phyloP scores from a whole-genome alignment of 2,329 filamentous ascomycete genomes.

The Fusarium sp. region DNA sequence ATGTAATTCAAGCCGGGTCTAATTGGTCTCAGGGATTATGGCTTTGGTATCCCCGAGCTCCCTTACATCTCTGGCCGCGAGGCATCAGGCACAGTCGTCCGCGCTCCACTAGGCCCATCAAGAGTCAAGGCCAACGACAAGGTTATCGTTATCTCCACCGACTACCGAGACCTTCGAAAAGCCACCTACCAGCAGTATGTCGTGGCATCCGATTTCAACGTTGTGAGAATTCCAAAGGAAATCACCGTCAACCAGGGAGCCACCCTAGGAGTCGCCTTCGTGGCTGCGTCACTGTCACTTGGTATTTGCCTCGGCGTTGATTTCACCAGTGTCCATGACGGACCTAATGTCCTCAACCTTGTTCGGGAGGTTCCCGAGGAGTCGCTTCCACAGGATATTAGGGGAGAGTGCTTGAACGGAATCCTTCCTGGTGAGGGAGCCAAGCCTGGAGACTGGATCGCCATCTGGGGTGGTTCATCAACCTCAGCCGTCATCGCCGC shows the following conservation, averaged over 20 bases:
- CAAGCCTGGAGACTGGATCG: constrained; percentile 73
- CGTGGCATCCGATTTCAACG: constrained; percentile 73
- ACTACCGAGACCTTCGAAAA: constrained; percentile 79
- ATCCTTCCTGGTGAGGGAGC: constrained; percentile 66
- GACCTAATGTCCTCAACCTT: constrained; percentile 69
- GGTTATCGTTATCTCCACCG: constrained; percentile 75
- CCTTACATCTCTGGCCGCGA: constrained; percentile 79
- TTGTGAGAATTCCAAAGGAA: constrained; percentile 68
- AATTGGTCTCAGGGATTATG: constrained; percentile 67
- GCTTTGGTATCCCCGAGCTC: constrained; percentile 75
- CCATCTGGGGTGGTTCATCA: constrained; percentile 81
- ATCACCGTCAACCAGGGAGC: constrained; percentile 67
- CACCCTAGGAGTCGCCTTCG: constrained; percentile 77
- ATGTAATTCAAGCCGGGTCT: neutral
- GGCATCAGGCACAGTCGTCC: constrained; percentile 72
- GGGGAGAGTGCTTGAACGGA: constrained; percentile 70
- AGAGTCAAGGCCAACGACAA: constrained; percentile 68
- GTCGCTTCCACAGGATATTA: constrained; percentile 69
- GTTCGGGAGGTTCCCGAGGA: constrained; percentile 60
- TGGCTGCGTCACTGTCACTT: constrained; percentile 74
- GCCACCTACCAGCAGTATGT: constrained; percentile 79
- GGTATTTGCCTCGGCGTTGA: constrained; percentile 78
- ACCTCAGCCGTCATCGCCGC: constrained; percentile 75
- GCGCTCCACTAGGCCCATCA: constrained; percentile 49
- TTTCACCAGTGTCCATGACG: constrained; percentile 63